A percentile compares a stretch with the other conserved stretches of the same genome.
phyloP scores from a whole-genome alignment of 768 basidiomycete species.

The Mycena belliarum region DNA sequence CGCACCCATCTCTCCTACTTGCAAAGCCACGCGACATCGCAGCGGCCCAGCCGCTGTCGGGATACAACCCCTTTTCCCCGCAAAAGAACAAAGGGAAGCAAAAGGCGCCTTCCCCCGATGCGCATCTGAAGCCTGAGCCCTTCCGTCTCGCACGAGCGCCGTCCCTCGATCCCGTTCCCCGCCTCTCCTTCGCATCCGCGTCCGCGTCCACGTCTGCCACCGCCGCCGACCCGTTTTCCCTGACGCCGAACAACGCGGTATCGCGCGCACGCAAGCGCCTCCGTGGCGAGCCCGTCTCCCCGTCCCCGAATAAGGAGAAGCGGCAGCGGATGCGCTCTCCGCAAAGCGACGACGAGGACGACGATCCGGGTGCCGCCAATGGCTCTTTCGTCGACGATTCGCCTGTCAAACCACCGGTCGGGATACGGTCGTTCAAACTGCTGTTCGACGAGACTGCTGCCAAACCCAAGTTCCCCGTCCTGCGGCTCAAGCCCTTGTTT shows the following conservation, averaged over 20 bases:
- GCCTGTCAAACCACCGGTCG: slow-evolving; percentile 61
- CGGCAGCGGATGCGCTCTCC: slow-evolving; percentile 56
- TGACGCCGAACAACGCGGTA: slow-evolving; percentile 45
- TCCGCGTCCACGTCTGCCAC: slow-evolving; percentile 21
- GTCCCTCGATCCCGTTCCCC: slow-evolving; percentile 42
- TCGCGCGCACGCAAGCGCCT: slow-evolving; percentile 77
- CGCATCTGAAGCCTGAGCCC: slow-evolving; percentile 36
- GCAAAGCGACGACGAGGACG: slow-evolving; percentile 39
- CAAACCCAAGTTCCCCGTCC: slow-evolving; percentile 13
- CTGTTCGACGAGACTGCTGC: slow-evolving; percentile 56
- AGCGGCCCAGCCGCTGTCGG: slow-evolving; percentile 50
- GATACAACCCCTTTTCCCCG: slow-evolving; percentile 81
- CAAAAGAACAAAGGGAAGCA: slow-evolving; percentile 61
- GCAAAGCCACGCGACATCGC: slow-evolving; percentile 54
- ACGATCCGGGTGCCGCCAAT: slow-evolving; percentile 29
- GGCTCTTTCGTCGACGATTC: slow-evolving; percentile 68
- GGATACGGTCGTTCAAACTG: slow-evolving; percentile 62
- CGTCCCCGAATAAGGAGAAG: slow-evolving; percentile 79
- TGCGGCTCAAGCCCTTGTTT: slow-evolving; percentile 17
- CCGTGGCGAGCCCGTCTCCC: slow-evolving; percentile 81
- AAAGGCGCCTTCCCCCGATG: slow-evolving; percentile 28
- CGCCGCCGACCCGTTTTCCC: slow-evolving; percentile 27
- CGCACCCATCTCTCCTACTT: slow-evolving; percentile 39
- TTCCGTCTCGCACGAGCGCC: slow-evolving; percentile 35
- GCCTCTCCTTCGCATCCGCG: slow-evolving; percentile 28